Evolutionary conservation across 345 rosid species (phyloP).

Genomic region (Moricandia arvensis): DNA sequence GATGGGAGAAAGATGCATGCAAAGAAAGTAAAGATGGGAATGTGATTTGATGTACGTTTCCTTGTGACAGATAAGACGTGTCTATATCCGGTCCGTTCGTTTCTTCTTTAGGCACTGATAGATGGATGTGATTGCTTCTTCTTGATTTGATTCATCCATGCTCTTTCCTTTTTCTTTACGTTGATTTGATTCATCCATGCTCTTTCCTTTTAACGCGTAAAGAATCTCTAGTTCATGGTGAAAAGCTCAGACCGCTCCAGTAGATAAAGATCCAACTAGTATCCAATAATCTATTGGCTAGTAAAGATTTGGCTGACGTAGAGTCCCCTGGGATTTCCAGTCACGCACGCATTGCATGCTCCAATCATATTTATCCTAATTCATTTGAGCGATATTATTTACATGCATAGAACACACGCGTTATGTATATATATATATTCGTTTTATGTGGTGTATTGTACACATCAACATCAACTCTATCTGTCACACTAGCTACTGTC

Average conservation of each 20-base stretch:
- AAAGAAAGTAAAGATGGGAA: slow-evolving; percentile 25
- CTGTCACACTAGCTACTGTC: slow-evolving; percentile 43
- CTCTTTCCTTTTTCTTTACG: background rate
- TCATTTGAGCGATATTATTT: background rate
- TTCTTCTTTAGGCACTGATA: slow-evolving; percentile 12
- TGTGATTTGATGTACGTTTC: slow-evolving; percentile 41
- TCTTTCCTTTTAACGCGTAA: background rate
- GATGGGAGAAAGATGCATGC: slow-evolving; percentile 22
- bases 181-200: slow-evolving; percentile 33
- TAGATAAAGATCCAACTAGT: slow-evolving; percentile 23
- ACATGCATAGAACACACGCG: slow-evolving; percentile 1
- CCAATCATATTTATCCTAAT: slow-evolving; percentile 1
- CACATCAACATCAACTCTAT: slow-evolving; percentile 41
- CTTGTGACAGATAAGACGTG: slow-evolving; percentile 30
- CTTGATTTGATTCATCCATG: slow-evolving; percentile 39
- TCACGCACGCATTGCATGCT: slow-evolving; percentile 37
- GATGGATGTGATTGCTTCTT: slow-evolving; percentile 35
- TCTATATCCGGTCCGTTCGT: slow-evolving; percentile 30
- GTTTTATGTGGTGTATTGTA: slow-evolving; percentile 41
- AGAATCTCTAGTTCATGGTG: slow-evolving; percentile 5
- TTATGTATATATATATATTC: slow-evolving; percentile 15
- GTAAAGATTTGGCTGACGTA: slow-evolving; percentile 22
- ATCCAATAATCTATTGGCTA: slow-evolving; percentile 21
- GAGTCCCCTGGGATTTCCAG: slow-evolving; percentile 24
- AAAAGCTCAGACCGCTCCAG: slow-evolving; percentile 3